Evolutionary conservation across 768 basidiomycete species (phyloP).

Genomic region (Hericium alpestre): DNA sequence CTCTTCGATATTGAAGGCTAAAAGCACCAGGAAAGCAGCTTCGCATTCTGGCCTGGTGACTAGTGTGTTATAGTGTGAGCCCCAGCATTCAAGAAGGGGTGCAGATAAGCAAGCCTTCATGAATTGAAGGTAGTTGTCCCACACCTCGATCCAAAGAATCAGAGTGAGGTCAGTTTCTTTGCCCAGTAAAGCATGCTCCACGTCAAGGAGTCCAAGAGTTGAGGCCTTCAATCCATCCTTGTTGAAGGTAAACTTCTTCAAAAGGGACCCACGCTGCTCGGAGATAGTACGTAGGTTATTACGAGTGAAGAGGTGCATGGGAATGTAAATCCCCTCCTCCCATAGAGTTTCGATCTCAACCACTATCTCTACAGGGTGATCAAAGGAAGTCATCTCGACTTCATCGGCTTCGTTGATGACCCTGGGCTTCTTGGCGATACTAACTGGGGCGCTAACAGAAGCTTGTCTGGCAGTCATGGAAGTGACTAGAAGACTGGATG

Average conservation of each 20-base stretch:
- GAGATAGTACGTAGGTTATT: background rate
- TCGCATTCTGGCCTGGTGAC: background rate
- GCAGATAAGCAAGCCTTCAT: background rate
- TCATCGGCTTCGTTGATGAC: background rate
- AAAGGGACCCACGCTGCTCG: background rate
- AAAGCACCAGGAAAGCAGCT: background rate
- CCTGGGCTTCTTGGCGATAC: too few relatives aligned
- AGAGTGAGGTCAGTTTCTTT: background rate
- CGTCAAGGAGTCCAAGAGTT: background rate
- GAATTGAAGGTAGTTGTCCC: background rate
- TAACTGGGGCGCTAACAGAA: too few relatives aligned
- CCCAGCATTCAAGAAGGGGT: background rate
- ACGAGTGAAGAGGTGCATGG: background rate
- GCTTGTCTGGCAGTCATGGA: too few relatives aligned
- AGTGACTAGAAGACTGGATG: too few relatives aligned
- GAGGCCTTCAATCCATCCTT: too few relatives aligned
- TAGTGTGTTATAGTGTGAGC: background rate
- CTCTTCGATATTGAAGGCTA: background rate
- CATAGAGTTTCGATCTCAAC: background rate
- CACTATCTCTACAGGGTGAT: background rate
- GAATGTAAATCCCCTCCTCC: background rate
- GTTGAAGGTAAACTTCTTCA: background rate
- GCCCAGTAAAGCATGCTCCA: background rate
- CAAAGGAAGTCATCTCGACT: background rate
- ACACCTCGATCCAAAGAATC: background rate